These are phyloP conservation scores for Trichoderma reesei DNA, from an alignment of 495 filamentous ascomycete species.

Conservation along the genomic window DNA sequence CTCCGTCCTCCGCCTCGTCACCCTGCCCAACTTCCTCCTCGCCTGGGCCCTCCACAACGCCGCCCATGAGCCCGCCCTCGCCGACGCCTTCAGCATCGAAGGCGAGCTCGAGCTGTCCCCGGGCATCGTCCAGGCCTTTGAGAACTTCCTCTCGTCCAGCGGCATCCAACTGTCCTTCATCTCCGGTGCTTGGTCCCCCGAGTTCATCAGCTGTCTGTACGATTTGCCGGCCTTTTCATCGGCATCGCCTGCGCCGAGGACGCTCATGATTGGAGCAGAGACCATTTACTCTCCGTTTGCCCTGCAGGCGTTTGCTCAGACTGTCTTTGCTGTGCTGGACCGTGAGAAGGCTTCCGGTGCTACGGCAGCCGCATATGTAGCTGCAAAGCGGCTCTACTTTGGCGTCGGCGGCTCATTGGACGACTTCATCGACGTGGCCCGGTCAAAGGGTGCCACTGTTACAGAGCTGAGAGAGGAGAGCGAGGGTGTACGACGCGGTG, in stretches of 20 bases:
- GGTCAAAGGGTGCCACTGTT: constrained; percentile 43
- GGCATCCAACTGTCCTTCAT: constrained; percentile 61
- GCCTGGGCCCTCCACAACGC: constrained; percentile 59
- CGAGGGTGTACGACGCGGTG: constrained; percentile 46
- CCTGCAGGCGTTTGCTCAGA: constrained; percentile 61
- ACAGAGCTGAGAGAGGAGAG: constrained; percentile 54
- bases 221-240: constrained; percentile 17
- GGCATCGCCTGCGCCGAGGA: constrained; percentile 17
- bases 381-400: constrained; percentile 91
- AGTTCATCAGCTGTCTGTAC: constrained; percentile 51
- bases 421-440: constrained; percentile 64
- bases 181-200: constrained; percentile 72
- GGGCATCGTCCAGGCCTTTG: constrained; percentile 52
- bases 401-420: constrained; percentile 90
- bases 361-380: constrained; percentile 60
- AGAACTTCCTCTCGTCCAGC: constrained; percentile 40
- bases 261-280: constrained; percentile 73
- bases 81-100: constrained; percentile 37
- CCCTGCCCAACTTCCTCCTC: constrained; percentile 77
- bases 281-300: constrained; percentile 88
- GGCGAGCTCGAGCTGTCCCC: constrained; percentile 68
- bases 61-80: constrained; percentile 20
- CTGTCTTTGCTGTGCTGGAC: constrained; percentile 54
- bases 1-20: constrained; percentile 74
- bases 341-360: constrained; percentile 31